A percentile compares a stretch with the other conserved stretches of the same genome.
These are phyloP conservation scores for Pistacia vera DNA, from an alignment of 345 rosid species.

Conservation along the genomic window DNA sequence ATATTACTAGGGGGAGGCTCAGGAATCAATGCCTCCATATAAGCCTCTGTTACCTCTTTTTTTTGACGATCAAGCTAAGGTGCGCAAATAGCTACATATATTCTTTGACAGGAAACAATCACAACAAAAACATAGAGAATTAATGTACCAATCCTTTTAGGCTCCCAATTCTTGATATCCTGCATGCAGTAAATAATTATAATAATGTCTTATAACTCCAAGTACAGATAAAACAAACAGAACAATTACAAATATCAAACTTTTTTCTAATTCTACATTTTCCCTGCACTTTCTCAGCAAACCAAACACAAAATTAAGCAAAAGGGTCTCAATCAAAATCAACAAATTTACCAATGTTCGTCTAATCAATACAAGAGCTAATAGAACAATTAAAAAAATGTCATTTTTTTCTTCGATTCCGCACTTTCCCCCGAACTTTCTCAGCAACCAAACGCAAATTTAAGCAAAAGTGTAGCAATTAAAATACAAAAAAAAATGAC, in stretches of 20 bases:
- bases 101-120: constrained; percentile 61
- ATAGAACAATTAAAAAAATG: neutral
- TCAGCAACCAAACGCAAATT: neutral
- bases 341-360: too few relatives aligned
- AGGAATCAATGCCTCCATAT: constrained; percentile 94
- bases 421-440: neutral
- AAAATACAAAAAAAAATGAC: constrained; percentile 28
- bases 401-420: neutral
- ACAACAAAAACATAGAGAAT: constrained; percentile 60
- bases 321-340: neutral
- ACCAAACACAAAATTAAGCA: neutral
- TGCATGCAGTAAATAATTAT: constrained; percentile 39
- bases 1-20: constrained; percentile 84
- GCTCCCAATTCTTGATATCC: constrained; percentile 83
- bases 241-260: neutral
- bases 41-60: constrained; percentile 80
- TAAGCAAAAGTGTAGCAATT: neutral
- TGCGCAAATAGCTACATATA: constrained; percentile 66
- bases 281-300: neutral
- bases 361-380: neutral
- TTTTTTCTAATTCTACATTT: neutral
- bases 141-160: constrained; percentile 57
- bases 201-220: neutral
- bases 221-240: neutral
- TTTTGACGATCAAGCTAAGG: constrained; percentile 59